Conservation (phyloP, 2,329 filamentous ascomycete genomes). For the Xylaria multiplex region DNA sequence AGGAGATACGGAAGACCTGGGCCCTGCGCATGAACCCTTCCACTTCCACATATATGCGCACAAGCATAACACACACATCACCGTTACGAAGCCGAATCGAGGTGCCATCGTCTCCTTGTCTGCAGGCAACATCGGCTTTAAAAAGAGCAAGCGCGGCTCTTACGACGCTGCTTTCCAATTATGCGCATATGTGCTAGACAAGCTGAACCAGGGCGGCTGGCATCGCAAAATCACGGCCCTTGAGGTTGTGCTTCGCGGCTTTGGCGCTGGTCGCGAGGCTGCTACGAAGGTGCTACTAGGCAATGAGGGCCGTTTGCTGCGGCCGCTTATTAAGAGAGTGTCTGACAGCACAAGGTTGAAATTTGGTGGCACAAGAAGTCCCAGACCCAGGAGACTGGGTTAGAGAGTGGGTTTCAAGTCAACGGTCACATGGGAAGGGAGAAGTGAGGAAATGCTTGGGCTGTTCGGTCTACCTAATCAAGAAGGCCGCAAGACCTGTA, state of each 20-base stretch:
- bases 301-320: conserved; percentile 79
- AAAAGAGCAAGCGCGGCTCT: conserved; percentile 78
- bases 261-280: conserved; percentile 87
- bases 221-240: conserved; percentile 78
- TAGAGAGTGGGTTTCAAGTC: conserved; percentile 35
- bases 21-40: conserved; percentile 68
- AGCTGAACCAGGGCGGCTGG: conserved; percentile 84
- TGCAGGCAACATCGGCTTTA: conserved; percentile 90
- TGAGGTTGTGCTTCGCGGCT: conserved; percentile 85
- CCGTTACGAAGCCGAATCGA: conserved; percentile 82
- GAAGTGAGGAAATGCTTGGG: conserved; percentile 7
- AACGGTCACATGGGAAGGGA: conserved; percentile 9
- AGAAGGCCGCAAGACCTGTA: conserved; percentile 38
- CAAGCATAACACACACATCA: conserved; percentile 96
- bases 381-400: conserved; percentile 80
- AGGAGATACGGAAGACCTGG: conserved; percentile 49
- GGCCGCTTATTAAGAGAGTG: conserved; percentile 79
- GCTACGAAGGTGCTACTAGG: conserved; percentile 90
- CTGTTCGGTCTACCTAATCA: conserved; percentile 4
- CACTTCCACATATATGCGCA: conserved; percentile 87
- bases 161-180: conserved; percentile 96
- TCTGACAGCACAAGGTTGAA: conserved; percentile 90
- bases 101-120: conserved; percentile 83
- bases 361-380: conserved; percentile 92
- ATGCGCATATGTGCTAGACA: conserved; percentile 81